Percentiles rank a stretch among this genome's conserved stretches.
Evolutionary conservation across 2,329 filamentous ascomycete species (phyloP).

Genomic region (Phaeosphaeria sp.): DNA sequence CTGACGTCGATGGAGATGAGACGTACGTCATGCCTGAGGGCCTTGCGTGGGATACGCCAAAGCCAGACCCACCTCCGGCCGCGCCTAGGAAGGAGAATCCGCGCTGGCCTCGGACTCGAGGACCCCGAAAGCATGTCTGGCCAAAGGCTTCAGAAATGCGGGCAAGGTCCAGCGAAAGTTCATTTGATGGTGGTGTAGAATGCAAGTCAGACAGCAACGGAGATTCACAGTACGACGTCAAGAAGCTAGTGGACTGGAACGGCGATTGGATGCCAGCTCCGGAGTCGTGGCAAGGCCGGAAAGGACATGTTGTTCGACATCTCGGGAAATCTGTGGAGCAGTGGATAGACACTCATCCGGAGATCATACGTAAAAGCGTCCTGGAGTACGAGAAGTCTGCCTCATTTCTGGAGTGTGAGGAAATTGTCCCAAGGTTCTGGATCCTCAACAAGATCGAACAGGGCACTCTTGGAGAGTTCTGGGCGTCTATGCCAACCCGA

Average conservation of each 20-base stretch:
- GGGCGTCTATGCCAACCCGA: slow-evolving; percentile 26
- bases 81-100: slow-evolving; percentile 17
- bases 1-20: not conserved
- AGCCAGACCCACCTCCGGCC: slow-evolving; percentile 1
- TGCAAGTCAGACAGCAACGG: slow-evolving; percentile 38
- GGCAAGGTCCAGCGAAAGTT: slow-evolving; percentile 14
- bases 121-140: slow-evolving; percentile 24
- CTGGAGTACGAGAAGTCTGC: slow-evolving; percentile 5
- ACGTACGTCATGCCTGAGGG: not conserved
- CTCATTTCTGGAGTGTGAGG: slow-evolving; percentile 16
- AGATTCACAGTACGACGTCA: slow-evolving; percentile 43
- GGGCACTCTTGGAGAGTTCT: slow-evolving; percentile 31
- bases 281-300: slow-evolving; percentile 55
- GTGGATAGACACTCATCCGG: slow-evolving; percentile 35
- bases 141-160: slow-evolving; percentile 39
- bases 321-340: slow-evolving; percentile 41
- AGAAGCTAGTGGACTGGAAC: slow-evolving; percentile 53
- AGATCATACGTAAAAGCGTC: slow-evolving; percentile 8
- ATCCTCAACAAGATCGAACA: slow-evolving; percentile 32
- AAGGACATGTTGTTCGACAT: slow-evolving; percentile 34
- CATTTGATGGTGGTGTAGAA: slow-evolving; percentile 23
- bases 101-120: slow-evolving; percentile 15
- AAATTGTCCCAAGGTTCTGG: slow-evolving; percentile 42
- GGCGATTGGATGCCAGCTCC: slow-evolving; percentile 56
- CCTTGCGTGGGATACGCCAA: slow-evolving; percentile 15